A percentile compares a stretch with the other conserved stretches of the same genome.
Evolutionary conservation across 2,329 filamentous ascomycete genomes (phyloP).

Genomic region (Epichloe scottii): DNA sequence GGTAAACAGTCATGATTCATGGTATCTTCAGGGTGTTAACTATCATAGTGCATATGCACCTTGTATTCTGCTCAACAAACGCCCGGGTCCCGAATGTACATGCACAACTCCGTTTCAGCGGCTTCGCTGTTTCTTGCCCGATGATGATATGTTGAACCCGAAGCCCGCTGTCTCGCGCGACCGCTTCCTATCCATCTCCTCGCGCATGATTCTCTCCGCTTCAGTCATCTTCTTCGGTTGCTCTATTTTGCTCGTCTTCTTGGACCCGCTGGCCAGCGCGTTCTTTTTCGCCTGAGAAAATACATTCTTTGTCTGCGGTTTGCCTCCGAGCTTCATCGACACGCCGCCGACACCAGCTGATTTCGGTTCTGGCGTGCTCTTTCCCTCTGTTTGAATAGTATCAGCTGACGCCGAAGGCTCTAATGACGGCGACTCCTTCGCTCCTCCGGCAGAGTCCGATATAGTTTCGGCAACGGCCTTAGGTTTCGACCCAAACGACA

Average conservation of each 20-base stretch:
- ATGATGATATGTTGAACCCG: constrained; percentile 32
- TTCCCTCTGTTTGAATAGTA: constrained; percentile 6
- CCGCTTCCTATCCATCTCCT: constrained; percentile 63
- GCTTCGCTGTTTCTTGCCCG: constrained; percentile 40
- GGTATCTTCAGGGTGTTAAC: not conserved
- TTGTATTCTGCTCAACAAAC: not conserved
- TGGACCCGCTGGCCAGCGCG: constrained; percentile 44
- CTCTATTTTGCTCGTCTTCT: constrained; percentile 46
- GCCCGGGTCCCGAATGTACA: not conserved
- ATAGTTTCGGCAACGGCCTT: constrained; percentile 7
- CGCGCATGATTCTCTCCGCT: constrained; percentile 79
- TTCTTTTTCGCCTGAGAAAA: constrained; percentile 62
- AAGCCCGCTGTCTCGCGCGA: constrained; percentile 35
- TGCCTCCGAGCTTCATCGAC: constrained; percentile 52
- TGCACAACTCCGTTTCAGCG: constrained; percentile 5
- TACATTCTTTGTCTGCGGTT: constrained; percentile 63
- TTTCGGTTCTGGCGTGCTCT: constrained; percentile 16
- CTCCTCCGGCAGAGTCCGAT: not conserved
- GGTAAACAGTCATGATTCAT: constrained; percentile 2
- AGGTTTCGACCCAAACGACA: constrained; percentile 48
- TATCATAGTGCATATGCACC: not conserved
- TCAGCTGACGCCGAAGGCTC: constrained; percentile 11
- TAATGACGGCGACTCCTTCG: constrained; percentile 9
- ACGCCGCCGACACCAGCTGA: constrained; percentile 27
- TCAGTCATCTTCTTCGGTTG: constrained; percentile 77